A percentile compares a stretch with the other conserved stretches of the same genome.
phyloP scores from a whole-genome alignment of 208 protist genomes.

The Herpetomonas samuelpessoai region DNA sequence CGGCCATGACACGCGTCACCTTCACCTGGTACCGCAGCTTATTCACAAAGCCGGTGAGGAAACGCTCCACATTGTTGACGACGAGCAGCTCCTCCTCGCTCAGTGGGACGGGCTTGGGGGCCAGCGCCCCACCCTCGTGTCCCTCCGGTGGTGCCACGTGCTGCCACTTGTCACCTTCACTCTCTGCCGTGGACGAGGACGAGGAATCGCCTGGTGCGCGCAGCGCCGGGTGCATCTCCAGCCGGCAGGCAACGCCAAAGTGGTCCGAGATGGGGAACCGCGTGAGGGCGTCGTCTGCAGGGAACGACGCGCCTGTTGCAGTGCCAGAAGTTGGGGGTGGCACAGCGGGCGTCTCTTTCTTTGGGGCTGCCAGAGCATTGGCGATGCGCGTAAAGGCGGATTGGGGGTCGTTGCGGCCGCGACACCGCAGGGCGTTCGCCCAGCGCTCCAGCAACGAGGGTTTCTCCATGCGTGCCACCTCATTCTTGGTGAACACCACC shows the following conservation, averaged over 20 bases:
- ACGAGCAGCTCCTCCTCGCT: slow-evolving; percentile 45
- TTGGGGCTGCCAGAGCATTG: not conserved
- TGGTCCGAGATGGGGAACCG: slow-evolving; percentile 80
- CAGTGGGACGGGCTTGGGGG: slow-evolving; percentile 7
- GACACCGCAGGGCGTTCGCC: not conserved
- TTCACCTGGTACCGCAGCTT: slow-evolving; percentile 40
- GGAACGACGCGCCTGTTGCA: not conserved
- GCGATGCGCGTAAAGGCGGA: not conserved
- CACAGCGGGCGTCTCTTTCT: slow-evolving; percentile 4
- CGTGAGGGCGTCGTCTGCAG: not conserved
- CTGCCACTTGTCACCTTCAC: slow-evolving; percentile 9
- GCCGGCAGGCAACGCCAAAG: slow-evolving; percentile 76
- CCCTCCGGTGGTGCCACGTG: not conserved
- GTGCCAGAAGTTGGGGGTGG: not conserved
- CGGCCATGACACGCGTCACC: slow-evolving; percentile 31
- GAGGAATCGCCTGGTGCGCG: not conserved
- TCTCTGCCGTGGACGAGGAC: no score
- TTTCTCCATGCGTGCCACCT: slow-evolving; percentile 33
- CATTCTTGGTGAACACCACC: slow-evolving; percentile 71
- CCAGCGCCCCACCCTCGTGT: not conserved
- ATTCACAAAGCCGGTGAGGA: slow-evolving; percentile 37
- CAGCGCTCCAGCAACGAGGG: slow-evolving; percentile 9
- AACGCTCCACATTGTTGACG: slow-evolving; percentile 30
- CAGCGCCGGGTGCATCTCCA: slow-evolving; percentile 25
- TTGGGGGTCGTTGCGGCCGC: not conserved